Percentiles rank a stretch among this genome's conserved stretches.
These are phyloP conservation scores for Heliamphora ciliata DNA, from an alignment of 179 eudicot species.

Conservation along the genomic window DNA sequence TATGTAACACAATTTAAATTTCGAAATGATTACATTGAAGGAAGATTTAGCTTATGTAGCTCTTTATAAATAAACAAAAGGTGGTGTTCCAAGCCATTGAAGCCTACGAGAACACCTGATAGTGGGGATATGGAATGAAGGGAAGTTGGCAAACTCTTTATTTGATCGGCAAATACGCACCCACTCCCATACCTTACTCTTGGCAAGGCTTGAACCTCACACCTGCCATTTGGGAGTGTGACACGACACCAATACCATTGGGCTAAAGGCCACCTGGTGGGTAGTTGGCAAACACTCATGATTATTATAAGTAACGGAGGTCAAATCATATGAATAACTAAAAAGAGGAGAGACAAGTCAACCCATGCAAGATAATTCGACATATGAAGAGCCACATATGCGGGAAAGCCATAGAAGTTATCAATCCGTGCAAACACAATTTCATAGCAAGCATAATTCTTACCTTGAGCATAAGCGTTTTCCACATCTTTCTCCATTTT, in stretches of 20 bases:
- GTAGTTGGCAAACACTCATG: background rate
- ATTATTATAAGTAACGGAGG: background rate
- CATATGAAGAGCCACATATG: background rate
- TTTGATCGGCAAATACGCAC: too few relatives aligned
- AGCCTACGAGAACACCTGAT: background rate
- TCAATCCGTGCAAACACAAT: background rate
- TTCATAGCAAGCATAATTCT: conserved; percentile 13
- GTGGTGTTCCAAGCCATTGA: background rate
- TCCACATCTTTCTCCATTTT: conserved; percentile 54
- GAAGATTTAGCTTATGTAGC: background rate
- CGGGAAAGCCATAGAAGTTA: background rate
- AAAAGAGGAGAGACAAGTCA: background rate
- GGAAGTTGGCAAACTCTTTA: background rate
- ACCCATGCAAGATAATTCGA: background rate
- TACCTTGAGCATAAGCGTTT: conserved; percentile 51
- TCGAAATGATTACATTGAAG: background rate
- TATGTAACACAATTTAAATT: background rate
- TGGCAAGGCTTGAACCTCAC: too few relatives aligned
- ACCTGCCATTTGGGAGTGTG: too few relatives aligned
- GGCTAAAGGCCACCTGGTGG: too few relatives aligned
- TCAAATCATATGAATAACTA: background rate
- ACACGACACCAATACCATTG: too few relatives aligned
- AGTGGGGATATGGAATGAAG: background rate
- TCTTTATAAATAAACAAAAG: background rate
- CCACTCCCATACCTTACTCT: too few relatives aligned